These are phyloP conservation scores for Lobosporangium transversale DNA, from an alignment of 192 early-diverging fungal genomes.

Conservation along the genomic window DNA sequence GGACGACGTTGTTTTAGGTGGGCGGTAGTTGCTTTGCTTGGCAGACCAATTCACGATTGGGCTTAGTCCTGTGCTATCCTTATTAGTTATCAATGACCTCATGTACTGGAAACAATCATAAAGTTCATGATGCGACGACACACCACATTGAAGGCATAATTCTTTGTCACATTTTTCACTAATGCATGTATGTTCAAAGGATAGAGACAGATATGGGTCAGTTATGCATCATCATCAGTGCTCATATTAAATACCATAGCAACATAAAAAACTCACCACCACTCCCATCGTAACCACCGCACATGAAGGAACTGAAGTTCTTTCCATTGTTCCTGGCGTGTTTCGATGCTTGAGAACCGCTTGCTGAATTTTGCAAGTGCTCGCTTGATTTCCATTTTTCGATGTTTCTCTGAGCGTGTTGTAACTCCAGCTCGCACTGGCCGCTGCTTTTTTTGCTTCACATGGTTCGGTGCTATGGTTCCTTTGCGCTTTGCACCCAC, in stretches of 20 bases:
- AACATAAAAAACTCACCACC: slow-evolving; percentile 60
- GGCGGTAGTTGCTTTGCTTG: not conserved
- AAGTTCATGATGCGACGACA: slow-evolving; percentile 52
- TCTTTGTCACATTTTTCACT: slow-evolving; percentile 42
- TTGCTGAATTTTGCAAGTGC: slow-evolving; percentile 26
- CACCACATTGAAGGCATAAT: slow-evolving; percentile 65
- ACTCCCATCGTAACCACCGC: slow-evolving; percentile 56
- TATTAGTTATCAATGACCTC: slow-evolving; percentile 35
- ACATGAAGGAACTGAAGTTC: slow-evolving; percentile 69
- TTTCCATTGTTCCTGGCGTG: slow-evolving; percentile 63
- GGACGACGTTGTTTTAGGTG: no score
- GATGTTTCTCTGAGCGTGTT: slow-evolving; percentile 41
- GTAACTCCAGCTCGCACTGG: slow-evolving; percentile 1
- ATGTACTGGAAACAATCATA: slow-evolving; percentile 57
- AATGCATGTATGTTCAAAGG: slow-evolving; percentile 1
- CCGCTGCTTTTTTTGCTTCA: slow-evolving; percentile 13
- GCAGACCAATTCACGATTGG: not conserved
- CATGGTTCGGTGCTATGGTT: no score
- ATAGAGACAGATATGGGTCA: no score
- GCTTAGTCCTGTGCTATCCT: not conserved
- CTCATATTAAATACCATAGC: no score
- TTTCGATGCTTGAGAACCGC: slow-evolving; percentile 49
- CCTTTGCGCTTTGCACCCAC: slow-evolving; percentile 5
- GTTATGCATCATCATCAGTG: no score
- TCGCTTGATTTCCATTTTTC: slow-evolving; percentile 15